phyloP scores from a whole-genome alignment of 768 basidiomycete genomes.

The Rhodotorula taiwanensis region DNA sequence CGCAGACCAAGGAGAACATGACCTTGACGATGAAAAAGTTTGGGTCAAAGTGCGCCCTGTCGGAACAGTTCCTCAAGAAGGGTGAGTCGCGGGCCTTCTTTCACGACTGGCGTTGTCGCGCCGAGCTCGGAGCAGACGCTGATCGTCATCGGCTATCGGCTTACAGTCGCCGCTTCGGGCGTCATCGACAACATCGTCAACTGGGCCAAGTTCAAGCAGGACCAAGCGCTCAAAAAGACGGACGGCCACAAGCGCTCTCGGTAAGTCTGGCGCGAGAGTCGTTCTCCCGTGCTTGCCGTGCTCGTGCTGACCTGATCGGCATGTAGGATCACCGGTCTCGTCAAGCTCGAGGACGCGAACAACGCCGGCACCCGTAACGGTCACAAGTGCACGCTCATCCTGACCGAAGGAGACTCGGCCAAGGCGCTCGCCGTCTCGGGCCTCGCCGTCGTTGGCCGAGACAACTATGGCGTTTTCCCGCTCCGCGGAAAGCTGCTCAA shows the following conservation, averaged over 20 bases:
- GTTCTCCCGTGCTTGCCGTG: not conserved
- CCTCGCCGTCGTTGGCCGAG: conserved; percentile 86
- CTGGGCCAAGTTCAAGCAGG: conserved; percentile 96
- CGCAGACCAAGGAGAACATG: conserved; percentile 94
- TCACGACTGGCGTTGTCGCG: not conserved
- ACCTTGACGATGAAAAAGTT: conserved; percentile 83
- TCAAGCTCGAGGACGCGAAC: conserved; percentile 94
- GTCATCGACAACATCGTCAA: conserved; percentile 87
- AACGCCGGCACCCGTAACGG: conserved; percentile 82
- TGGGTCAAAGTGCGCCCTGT: conserved; percentile 68
- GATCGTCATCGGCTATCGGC: not conserved
- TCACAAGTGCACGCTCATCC: conserved; percentile 80
- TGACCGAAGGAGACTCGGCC: conserved; percentile 99
- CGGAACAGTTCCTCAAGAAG: conserved; percentile 95
- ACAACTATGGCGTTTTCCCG: conserved; percentile 96
- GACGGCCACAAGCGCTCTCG: conserved; percentile 82
- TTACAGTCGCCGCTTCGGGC: conserved; percentile 70
- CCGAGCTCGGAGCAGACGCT: too few species aligned
- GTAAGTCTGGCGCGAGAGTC: too few species aligned
- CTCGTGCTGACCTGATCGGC: conserved; percentile 6
- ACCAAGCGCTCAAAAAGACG: conserved; percentile 90
- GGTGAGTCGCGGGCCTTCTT: conserved; percentile 50
- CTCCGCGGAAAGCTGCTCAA: conserved; percentile 93
- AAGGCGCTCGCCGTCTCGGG: conserved; percentile 93
- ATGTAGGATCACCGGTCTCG: conserved; percentile 72